Evolutionary conservation across 2,329 filamentous ascomycete genomes (phyloP).

Genomic region (Fusarium irregulare): DNA sequence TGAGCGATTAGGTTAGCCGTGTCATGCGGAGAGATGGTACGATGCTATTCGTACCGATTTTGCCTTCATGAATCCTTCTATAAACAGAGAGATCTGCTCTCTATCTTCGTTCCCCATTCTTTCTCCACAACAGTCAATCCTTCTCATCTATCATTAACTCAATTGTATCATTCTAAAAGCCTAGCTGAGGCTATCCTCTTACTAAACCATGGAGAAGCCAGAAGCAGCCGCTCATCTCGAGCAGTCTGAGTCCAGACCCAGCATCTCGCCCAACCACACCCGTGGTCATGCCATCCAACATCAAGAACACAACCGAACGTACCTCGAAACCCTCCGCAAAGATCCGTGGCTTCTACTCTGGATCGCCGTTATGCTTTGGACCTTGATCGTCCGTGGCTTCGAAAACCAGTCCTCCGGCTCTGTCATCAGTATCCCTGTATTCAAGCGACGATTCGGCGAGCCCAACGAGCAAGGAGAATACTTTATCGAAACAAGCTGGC

Average conservation of each 20-base stretch:
- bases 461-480: conserved; percentile 22
- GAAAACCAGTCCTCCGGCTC: conserved; percentile 44
- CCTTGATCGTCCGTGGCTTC: conserved; percentile 46
- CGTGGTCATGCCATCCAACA: conserved; percentile 47
- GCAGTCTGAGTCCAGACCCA: background rate
- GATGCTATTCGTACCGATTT: background rate
- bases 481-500: conserved; percentile 47
- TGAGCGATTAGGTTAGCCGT: background rate
- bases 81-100: background rate
- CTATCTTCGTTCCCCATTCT: background rate
- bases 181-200: background rate
- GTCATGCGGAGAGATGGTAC: background rate
- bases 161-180: no score
- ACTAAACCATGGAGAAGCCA: conserved; percentile 14
- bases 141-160: background rate
- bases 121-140: background rate
- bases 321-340: conserved; percentile 41
- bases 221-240: conserved; percentile 19
- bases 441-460: conserved; percentile 36
- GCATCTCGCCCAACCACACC: background rate
- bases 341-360: conserved; percentile 48
- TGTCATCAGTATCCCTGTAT: conserved; percentile 36
- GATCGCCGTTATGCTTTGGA: conserved; percentile 49
- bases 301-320: conserved; percentile 45
- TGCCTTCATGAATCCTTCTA: background rate